phyloP scores from a whole-genome alignment of 352 stramenopile genomes.

The Phytopythium litorale region DNA sequence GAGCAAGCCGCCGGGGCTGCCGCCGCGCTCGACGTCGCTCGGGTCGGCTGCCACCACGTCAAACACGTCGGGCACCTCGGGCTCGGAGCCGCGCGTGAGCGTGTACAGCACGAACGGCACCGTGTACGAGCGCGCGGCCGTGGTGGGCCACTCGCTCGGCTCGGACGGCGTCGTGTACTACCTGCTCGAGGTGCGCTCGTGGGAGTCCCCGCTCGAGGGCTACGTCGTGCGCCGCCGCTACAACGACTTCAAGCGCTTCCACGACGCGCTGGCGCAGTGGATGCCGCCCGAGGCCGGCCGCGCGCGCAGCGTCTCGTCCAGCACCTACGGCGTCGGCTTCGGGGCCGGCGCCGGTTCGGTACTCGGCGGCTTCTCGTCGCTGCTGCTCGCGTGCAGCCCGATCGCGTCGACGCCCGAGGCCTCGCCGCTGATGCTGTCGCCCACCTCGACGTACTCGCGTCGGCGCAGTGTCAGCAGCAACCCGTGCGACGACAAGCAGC shows the following conservation, averaged over 20 bases:
- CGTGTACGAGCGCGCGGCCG: conserved; percentile 67
- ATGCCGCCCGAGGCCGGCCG: conserved; percentile 41
- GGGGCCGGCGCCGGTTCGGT: conserved; percentile 6
- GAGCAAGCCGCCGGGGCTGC: conserved; percentile 6
- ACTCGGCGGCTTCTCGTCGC: conserved; percentile 27
- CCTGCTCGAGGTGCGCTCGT: conserved; percentile 66
- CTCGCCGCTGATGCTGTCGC: conserved; percentile 57
- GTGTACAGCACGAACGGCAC: conserved; percentile 65
- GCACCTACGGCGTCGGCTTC: conserved; percentile 1
- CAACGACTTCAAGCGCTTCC: conserved; percentile 71
- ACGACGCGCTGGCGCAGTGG: conserved; percentile 38
- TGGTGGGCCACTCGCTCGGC: conserved; percentile 60
- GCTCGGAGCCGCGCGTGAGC: conserved; percentile 45
- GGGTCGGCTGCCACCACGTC: conserved; percentile 14
- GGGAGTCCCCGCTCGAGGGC: conserved; percentile 65
- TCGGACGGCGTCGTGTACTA: conserved; percentile 75
- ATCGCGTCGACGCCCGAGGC: conserved; percentile 27
- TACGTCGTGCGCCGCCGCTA: conserved; percentile 77
- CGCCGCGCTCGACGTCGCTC: conserved; percentile 27
- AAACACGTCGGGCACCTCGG: conserved; percentile 27
- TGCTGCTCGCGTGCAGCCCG: conserved; percentile 52
- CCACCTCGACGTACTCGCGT: conserved; percentile 4
- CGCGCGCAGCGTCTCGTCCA: conserved; percentile 15
- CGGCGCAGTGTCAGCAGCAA: conserved; percentile 7
- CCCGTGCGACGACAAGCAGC: neutral